A percentile compares a stretch with the other conserved stretches of the same genome.
Evolutionary conservation across 2,329 filamentous ascomycete genomes (phyloP).

Genomic region (Exophiala xenobiotica): DNA sequence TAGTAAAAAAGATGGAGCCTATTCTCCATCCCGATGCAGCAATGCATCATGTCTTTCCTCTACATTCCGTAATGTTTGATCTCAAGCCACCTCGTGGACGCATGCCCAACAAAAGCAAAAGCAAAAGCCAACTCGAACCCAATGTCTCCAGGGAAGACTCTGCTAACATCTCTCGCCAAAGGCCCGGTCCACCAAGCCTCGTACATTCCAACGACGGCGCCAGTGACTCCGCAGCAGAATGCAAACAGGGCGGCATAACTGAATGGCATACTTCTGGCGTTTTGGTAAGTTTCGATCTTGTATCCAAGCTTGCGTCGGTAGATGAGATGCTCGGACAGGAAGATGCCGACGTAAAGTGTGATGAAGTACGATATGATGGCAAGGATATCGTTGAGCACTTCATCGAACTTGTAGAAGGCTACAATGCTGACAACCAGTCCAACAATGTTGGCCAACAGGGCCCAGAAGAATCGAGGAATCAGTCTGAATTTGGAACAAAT

Average conservation of each 20-base stretch:
- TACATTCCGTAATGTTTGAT: not conserved
- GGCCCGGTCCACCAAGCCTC: not conserved
- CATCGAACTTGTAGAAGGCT: constrained; percentile 65
- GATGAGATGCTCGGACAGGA: constrained; percentile 65
- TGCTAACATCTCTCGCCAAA: not conserved
- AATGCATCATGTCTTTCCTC: no score
- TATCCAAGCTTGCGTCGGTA: constrained; percentile 68
- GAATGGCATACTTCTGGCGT: constrained; percentile 58
- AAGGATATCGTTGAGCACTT: constrained; percentile 70
- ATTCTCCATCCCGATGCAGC: no score
- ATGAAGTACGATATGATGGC: constrained; percentile 59
- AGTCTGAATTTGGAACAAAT: constrained; percentile 54
- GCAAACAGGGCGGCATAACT: constrained; percentile 63
- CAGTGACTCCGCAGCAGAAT: constrained; percentile 63
- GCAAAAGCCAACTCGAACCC: not conserved
- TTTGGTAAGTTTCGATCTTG: constrained; percentile 57
- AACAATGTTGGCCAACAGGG: constrained; percentile 51
- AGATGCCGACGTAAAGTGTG: constrained; percentile 68
- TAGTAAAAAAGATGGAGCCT: no score
- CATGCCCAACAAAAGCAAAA: not conserved
- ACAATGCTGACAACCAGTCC: constrained; percentile 71
- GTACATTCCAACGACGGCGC: constrained; percentile 48
- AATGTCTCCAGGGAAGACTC: not conserved
- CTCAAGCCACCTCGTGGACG: not conserved
- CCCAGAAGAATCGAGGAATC: constrained; percentile 46